phyloP scores from a whole-genome alignment of 257 asterid species.

The Solanum tacnaense region DNA sequence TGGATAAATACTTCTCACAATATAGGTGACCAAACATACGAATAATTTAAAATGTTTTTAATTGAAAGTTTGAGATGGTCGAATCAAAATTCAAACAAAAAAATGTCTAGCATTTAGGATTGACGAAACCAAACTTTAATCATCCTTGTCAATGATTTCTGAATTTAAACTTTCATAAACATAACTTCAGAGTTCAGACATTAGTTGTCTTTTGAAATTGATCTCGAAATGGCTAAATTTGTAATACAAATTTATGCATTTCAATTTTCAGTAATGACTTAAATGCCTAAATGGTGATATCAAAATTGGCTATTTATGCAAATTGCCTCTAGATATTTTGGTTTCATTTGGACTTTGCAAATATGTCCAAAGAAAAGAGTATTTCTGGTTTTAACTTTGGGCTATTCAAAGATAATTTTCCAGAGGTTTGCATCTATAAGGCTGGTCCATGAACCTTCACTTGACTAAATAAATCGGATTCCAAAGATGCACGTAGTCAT shows the following conservation, averaged over 20 bases:
- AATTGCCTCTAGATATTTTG: neutral
- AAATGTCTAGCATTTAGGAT: neutral
- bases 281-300: neutral
- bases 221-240: neutral
- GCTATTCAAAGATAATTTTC: neutral
- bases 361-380: neutral
- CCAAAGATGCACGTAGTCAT: neutral
- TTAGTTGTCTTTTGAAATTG: neutral
- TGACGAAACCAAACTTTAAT: neutral
- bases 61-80: neutral
- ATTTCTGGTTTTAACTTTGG: neutral
- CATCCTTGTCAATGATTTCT: neutral
- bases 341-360: neutral
- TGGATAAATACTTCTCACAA: neutral
- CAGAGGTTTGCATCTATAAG: neutral
- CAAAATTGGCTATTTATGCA: neutral
- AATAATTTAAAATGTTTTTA: neutral
- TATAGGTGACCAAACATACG: neutral
- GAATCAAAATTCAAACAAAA: neutral
- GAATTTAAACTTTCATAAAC: neutral
- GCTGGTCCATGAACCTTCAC: neutral
- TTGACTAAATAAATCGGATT: neutral
- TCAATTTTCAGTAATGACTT: neutral
- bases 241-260: neutral
- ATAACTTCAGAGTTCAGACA: neutral